Evolutionary conservation across 805 yeast species (phyloP).

Genomic region (Maudiozyma turicensis): DNA sequence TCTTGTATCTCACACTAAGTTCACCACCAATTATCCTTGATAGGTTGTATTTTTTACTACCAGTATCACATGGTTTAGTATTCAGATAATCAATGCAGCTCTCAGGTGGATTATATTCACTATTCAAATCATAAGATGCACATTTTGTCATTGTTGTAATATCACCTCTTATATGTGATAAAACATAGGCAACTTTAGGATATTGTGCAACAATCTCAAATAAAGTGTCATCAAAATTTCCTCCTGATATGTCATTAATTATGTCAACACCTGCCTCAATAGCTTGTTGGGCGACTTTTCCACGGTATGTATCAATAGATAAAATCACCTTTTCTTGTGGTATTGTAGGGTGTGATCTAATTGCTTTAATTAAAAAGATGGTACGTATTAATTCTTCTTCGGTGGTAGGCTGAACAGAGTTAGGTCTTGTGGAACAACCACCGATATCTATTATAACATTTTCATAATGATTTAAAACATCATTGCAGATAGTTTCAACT

Average conservation of each 20-base stretch:
- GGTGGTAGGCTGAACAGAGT: constrained; percentile 48
- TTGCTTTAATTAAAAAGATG: constrained; percentile 54
- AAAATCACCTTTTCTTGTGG: constrained; percentile 39
- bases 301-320: constrained; percentile 83
- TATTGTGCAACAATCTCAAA: constrained; percentile 57
- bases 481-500: constrained; percentile 40
- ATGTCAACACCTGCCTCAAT: constrained; percentile 78
- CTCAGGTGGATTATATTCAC: constrained; percentile 9
- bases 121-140: constrained; percentile 41
- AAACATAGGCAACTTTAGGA: constrained; percentile 60
- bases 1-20: constrained; percentile 42
- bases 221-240: constrained; percentile 57
- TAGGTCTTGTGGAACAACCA: constrained; percentile 91
- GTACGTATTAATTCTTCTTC: constrained; percentile 67
- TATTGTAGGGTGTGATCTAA: constrained; percentile 37
- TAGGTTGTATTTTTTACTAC: constrained; percentile 22
- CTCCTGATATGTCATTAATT: constrained; percentile 85
- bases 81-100: constrained; percentile 12
- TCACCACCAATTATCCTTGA: constrained; percentile 56
- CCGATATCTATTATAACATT: constrained; percentile 71
- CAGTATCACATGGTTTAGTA: not conserved
- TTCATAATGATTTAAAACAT: constrained; percentile 43
- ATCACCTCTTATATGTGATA: constrained; percentile 80
- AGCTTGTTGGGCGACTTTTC: constrained; percentile 61
- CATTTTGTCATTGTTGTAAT: constrained; percentile 61